phyloP scores from a whole-genome alignment of 768 basidiomycete genomes.

The Astraeus odoratus region DNA sequence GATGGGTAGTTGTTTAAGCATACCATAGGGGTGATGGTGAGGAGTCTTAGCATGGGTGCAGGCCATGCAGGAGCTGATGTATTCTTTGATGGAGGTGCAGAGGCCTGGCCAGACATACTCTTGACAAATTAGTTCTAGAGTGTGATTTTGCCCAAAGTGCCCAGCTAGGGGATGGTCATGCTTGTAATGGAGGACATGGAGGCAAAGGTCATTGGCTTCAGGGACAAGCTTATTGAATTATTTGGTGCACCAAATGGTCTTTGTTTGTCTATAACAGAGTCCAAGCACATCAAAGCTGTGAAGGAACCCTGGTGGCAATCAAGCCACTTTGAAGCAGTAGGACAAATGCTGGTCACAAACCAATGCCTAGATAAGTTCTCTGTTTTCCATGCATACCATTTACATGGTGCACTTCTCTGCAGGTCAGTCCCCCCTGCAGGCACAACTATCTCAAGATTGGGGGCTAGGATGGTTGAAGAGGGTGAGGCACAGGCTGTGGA shows the following conservation, averaged over 20 bases:
- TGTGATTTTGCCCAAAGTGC: no score
- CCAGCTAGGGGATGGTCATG: no score
- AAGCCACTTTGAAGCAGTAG: constrained; percentile 2
- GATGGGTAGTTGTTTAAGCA: no score
- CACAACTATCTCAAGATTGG: background rate
- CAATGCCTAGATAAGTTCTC: constrained; percentile 12
- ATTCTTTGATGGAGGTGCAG: no score
- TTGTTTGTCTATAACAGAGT: constrained; percentile 11
- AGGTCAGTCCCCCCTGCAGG: background rate
- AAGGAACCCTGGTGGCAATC: constrained; percentile 17
- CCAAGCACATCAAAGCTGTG: constrained; percentile 19
- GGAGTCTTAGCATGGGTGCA: no score
- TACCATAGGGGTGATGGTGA: no score
- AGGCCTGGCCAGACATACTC: no score
- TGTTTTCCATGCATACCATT: background rate
- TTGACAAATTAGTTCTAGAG: no score
- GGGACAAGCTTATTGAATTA: constrained; percentile 11
- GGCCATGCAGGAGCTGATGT: no score
- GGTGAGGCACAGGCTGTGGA: no score
- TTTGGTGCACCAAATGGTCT: constrained; percentile 24
- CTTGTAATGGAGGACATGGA: no score
- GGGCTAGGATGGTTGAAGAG: background rate
- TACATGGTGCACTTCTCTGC: background rate
- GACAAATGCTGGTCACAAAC: constrained; percentile 19
- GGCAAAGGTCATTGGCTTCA: no score